Conservation (phyloP, 2,329 filamentous ascomycete genomes). For the Nothophoma quercina region DNA sequence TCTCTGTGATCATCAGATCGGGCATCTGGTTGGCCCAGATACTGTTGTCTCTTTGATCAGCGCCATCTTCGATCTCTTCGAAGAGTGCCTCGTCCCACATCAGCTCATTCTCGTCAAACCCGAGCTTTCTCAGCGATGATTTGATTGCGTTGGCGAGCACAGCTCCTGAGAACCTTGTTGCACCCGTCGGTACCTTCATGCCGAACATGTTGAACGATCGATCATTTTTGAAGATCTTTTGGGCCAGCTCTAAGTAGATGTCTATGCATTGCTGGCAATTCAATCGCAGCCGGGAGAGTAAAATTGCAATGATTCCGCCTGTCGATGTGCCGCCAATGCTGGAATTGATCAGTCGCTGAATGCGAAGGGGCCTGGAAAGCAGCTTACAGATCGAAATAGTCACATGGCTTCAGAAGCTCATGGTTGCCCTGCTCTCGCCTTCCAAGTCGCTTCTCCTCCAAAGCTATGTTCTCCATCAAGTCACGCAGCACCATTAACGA, state of each 20-base stretch:
- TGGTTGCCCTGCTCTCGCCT: slow-evolving; percentile 36
- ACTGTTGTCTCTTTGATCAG: slow-evolving; percentile 36
- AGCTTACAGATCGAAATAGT: slow-evolving; percentile 49
- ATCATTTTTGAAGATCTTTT: slow-evolving; percentile 51
- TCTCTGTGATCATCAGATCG: slow-evolving; percentile 34
- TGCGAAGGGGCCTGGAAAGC: background rate
- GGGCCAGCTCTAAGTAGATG: slow-evolving; percentile 48
- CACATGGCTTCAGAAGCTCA: slow-evolving; percentile 45
- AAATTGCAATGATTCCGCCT: slow-evolving; percentile 51
- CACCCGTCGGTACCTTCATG: slow-evolving; percentile 46
- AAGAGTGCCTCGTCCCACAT: slow-evolving; percentile 53
- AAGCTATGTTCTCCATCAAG: slow-evolving; percentile 49
- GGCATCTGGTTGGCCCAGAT: slow-evolving; percentile 46
- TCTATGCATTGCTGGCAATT: slow-evolving; percentile 48
- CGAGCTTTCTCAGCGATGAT: slow-evolving; percentile 39
- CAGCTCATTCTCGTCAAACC: slow-evolving; percentile 45
- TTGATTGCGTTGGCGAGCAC: slow-evolving; percentile 50
- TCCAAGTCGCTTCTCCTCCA: slow-evolving; percentile 49
- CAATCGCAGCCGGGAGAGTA: slow-evolving; percentile 49
- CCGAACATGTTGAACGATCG: slow-evolving; percentile 45
- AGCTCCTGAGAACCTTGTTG: slow-evolving; percentile 47
- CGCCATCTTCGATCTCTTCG: slow-evolving; percentile 42
- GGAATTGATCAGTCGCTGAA: background rate
- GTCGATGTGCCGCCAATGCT: slow-evolving; percentile 51
- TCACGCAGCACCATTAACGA: slow-evolving; percentile 50